Conservation (phyloP, 2,329 filamentous ascomycete species). For the Beauveria varroae region DNA sequence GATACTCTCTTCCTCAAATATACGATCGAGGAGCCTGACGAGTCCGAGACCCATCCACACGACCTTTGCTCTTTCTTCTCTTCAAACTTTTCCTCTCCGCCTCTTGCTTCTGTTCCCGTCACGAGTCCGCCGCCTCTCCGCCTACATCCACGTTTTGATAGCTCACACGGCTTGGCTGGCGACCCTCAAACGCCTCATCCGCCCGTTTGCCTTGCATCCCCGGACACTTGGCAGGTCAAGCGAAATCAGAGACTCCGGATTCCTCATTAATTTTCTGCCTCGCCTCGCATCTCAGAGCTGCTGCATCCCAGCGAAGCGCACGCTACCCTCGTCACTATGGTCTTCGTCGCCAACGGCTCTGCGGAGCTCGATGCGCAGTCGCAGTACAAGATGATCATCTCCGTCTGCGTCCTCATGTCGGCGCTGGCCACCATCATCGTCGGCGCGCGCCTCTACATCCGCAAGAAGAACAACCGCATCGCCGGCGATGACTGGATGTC, state of each 20-base stretch:
- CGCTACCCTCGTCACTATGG: slow-evolving; percentile 26
- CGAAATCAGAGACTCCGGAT: neutral
- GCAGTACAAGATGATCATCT: slow-evolving; percentile 40
- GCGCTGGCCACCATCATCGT: slow-evolving; percentile 35
- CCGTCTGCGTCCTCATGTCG: slow-evolving; percentile 39
- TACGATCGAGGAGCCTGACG: neutral
- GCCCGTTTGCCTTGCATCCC: no score
- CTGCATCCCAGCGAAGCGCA: neutral
- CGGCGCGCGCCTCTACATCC: slow-evolving; percentile 32
- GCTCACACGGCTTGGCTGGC: neutral
- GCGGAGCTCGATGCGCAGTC: slow-evolving; percentile 38
- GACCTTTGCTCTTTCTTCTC: neutral
- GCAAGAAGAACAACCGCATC: slow-evolving; percentile 34
- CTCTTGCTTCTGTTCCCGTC: neutral
- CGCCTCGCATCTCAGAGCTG: neutral
- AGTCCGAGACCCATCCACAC: neutral
- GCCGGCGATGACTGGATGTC: slow-evolving; percentile 40
- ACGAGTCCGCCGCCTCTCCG: no score
- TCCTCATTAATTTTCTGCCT: neutral
- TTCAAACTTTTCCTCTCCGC: neutral
- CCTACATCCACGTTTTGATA: neutral
- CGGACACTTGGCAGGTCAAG: neutral
- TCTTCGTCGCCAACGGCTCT: slow-evolving; percentile 43
- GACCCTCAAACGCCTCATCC: neutral
- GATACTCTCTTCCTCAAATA: neutral